Percentiles rank a stretch among this genome's conserved stretches.
phyloP scores from a whole-genome alignment of 805 yeast genomes.

The Hanseniaspora occidentalis region DNA sequence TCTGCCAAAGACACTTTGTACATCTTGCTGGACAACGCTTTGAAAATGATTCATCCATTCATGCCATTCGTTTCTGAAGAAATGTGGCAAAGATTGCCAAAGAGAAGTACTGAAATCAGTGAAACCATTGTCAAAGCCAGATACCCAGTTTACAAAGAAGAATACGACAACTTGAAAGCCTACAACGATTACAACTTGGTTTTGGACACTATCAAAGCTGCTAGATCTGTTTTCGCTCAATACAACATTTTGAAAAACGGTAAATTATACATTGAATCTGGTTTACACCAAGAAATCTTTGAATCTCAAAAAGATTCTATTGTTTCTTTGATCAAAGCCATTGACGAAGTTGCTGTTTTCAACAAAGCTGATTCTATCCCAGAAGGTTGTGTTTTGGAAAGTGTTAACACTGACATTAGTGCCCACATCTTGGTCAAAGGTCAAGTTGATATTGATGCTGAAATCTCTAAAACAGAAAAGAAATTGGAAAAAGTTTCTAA shows the following conservation, averaged over 20 bases:
- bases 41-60: slow-evolving; percentile 89
- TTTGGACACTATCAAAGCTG: slow-evolving; percentile 75
- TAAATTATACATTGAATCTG: slow-evolving; percentile 70
- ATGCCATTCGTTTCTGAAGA: slow-evolving; percentile 98
- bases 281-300: slow-evolving; percentile 38
- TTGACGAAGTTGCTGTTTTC: slow-evolving; percentile 59
- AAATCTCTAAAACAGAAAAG: slow-evolving; percentile 69
- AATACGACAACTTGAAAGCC: slow-evolving; percentile 53
- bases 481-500: slow-evolving; percentile 58
- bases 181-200: slow-evolving; percentile 71
- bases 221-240: slow-evolving; percentile 86
- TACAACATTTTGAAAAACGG: slow-evolving; percentile 83
- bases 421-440: slow-evolving; percentile 93
- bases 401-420: slow-evolving; percentile 67
- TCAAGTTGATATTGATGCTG: slow-evolving; percentile 83
- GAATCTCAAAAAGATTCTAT: slow-evolving; percentile 71
- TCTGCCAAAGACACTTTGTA: slow-evolving; percentile 92
- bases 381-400: slow-evolving; percentile 77
- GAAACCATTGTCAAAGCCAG: slow-evolving; percentile 64
- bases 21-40: slow-evolving; percentile 84
- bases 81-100: slow-evolving; percentile 97
- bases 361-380: slow-evolving; percentile 48
- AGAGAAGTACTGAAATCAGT: slow-evolving; percentile 59
- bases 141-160: slow-evolving; percentile 56
- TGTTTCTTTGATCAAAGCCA: slow-evolving; percentile 84